These are phyloP conservation scores for Obelidium mucronatum DNA, from an alignment of 192 early-diverging fungal genomes.

Conservation along the genomic window DNA sequence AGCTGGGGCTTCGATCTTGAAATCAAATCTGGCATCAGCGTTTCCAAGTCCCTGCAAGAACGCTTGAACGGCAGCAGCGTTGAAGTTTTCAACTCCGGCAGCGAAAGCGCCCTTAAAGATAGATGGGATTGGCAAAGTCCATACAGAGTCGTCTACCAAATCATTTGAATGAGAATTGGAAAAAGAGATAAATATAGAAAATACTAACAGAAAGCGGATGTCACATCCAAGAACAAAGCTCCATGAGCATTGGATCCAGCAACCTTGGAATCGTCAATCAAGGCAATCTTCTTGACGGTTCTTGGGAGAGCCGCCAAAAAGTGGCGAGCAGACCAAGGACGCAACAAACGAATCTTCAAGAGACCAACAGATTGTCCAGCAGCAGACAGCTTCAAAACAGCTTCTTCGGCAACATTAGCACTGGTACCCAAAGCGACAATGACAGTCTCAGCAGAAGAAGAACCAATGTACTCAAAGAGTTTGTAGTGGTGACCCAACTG, in stretches of 20 bases:
- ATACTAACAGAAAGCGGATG: slow-evolving; percentile 63
- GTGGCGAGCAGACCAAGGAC: slow-evolving; percentile 84
- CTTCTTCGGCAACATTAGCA: slow-evolving; percentile 55
- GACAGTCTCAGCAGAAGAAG: slow-evolving; percentile 73
- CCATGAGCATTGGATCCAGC: slow-evolving; percentile 60
- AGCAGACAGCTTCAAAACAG: slow-evolving; percentile 51
- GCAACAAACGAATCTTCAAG: slow-evolving; percentile 77
- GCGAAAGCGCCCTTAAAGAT: slow-evolving; percentile 46
- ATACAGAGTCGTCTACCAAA: slow-evolving; percentile 48
- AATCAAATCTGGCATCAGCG: slow-evolving; percentile 42
- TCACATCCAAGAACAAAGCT: slow-evolving; percentile 77
- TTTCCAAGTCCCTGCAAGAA: slow-evolving; percentile 45
- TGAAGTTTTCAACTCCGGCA: slow-evolving; percentile 36
- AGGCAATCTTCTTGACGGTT: slow-evolving; percentile 71
- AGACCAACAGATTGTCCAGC: no score
- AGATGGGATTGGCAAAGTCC: slow-evolving; percentile 51
- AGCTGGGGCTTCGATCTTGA: slow-evolving; percentile 25
- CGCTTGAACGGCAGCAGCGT: slow-evolving; percentile 41
- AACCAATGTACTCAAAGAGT: slow-evolving; percentile 85
- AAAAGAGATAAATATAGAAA: background rate
- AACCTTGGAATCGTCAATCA: slow-evolving; percentile 71
- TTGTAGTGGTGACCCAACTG: slow-evolving; percentile 69
- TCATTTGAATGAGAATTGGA: background rate
- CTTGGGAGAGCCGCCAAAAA: slow-evolving; percentile 75
- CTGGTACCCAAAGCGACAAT: slow-evolving; percentile 79